Conservation (phyloP, 352 stramenopile genomes). For the Pythium pyrilobum region DNA sequence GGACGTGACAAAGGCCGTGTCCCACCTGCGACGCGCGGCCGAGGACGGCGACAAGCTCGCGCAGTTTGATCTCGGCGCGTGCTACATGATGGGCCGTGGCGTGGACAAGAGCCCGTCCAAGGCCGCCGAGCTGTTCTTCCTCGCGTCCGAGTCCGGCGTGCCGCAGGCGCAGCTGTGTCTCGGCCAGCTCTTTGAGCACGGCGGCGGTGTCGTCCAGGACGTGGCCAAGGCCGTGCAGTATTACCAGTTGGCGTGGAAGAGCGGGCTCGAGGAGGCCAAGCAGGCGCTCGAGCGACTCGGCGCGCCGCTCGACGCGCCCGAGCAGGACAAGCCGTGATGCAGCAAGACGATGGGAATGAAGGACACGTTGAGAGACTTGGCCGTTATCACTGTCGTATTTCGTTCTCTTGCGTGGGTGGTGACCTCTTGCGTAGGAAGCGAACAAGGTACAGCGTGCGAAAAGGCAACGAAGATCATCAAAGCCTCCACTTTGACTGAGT, state of each 20-base stretch:
- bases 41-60: conserved; percentile 50
- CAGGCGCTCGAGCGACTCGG: conserved; percentile 48
- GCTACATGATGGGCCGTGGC: conserved; percentile 70
- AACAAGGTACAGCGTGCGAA: too few species aligned
- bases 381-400: too few species aligned
- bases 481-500: too few species aligned
- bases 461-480: too few species aligned
- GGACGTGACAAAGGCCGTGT: conserved; percentile 31
- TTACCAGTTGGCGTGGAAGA: conserved; percentile 61
- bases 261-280: conserved; percentile 45
- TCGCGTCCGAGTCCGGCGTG: conserved; percentile 57
- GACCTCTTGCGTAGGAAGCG: too few species aligned
- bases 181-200: conserved; percentile 67
- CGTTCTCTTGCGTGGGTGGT: too few species aligned
- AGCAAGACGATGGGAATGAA: too few species aligned
- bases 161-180: conserved; percentile 71
- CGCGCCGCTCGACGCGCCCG: conserved; percentile 27
- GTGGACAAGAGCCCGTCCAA: conserved; percentile 42
- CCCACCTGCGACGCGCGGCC: conserved; percentile 57
- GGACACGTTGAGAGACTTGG: background rate
- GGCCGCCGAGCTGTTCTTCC: conserved; percentile 66
- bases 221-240: conserved; percentile 66
- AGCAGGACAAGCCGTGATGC: conserved; percentile 1
- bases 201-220: conserved; percentile 41
- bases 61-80: conserved; percentile 80